Evolutionary conservation across 2,329 filamentous ascomycete species (phyloP).

Genomic region (Furcasterigmium sp.): DNA sequence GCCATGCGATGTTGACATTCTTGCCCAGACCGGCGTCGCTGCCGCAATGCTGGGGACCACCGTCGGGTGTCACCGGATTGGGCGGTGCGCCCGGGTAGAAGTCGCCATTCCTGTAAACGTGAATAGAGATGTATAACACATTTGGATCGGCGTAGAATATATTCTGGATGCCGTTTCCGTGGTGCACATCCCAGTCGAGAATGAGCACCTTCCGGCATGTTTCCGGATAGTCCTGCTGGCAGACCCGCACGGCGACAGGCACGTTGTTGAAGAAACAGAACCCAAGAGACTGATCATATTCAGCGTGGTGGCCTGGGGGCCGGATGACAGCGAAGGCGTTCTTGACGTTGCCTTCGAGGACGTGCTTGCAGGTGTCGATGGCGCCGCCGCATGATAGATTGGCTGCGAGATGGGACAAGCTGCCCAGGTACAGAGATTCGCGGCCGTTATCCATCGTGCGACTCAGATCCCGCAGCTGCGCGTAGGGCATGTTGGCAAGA

Average conservation of each 20-base stretch:
- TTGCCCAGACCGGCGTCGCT: slow-evolving; percentile 49
- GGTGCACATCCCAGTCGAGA: slow-evolving; percentile 81
- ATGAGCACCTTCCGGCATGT: slow-evolving; percentile 85
- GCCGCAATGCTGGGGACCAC: slow-evolving; percentile 56
- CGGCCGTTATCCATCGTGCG: slow-evolving; percentile 55
- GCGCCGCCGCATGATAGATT: slow-evolving; percentile 84
- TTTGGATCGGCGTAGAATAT: slow-evolving; percentile 95
- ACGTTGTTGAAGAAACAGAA: slow-evolving; percentile 99
- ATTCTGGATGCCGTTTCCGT: slow-evolving; percentile 91
- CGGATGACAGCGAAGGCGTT: slow-evolving; percentile 95
- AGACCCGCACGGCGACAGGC: slow-evolving; percentile 83
- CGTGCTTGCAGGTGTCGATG: slow-evolving; percentile 93
- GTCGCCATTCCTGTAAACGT: slow-evolving; percentile 75
- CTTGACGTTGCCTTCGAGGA: slow-evolving; percentile 76
- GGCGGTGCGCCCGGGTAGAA: slow-evolving; percentile 77
- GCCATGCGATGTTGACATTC: slow-evolving; percentile 65
- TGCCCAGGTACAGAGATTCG: slow-evolving; percentile 79
- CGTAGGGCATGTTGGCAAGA: slow-evolving; percentile 47
- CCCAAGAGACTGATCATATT: slow-evolving; percentile 78
- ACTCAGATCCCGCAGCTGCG: slow-evolving; percentile 65
- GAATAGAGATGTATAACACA: slow-evolving; percentile 90
- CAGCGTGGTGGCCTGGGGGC: slow-evolving; percentile 92
- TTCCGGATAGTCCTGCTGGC: slow-evolving; percentile 75
- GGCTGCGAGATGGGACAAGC: slow-evolving; percentile 74
- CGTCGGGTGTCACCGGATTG: slow-evolving; percentile 52